These are phyloP conservation scores for Lepidium campestre DNA, from an alignment of 441 rosid genomes.

Conservation along the genomic window DNA sequence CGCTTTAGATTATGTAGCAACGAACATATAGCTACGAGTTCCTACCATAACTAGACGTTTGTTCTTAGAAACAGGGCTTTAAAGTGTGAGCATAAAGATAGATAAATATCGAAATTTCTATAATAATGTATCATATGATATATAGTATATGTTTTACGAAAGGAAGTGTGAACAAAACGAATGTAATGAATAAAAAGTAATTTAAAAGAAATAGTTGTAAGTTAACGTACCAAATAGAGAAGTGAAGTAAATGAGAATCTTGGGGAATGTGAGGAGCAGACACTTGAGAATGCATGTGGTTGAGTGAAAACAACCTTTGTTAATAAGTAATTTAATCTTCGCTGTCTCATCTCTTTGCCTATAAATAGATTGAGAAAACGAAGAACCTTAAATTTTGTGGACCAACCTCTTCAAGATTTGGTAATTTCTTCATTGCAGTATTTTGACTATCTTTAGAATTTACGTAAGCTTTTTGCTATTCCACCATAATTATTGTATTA, in stretches of 20 bases:
- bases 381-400: slow-evolving; percentile 61
- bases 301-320: slow-evolving; percentile 63
- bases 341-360: slow-evolving; percentile 50
- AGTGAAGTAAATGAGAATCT: slow-evolving; percentile 19
- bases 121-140: background rate
- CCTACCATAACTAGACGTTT: too few species aligned
- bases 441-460: slow-evolving; percentile 42
- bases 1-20: too few species aligned
- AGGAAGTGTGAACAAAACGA: slow-evolving; percentile 17
- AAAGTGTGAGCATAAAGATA: slow-evolving; percentile 2
- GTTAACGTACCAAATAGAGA: slow-evolving; percentile 24
- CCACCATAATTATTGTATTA: background rate
- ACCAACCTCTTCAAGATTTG: slow-evolving; percentile 36
- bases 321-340: slow-evolving; percentile 48
- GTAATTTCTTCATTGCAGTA: slow-evolving; percentile 52
- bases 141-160: background rate
- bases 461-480: slow-evolving; percentile 26
- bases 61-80: too few species aligned
- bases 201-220: background rate
- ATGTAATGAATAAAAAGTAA: background rate
- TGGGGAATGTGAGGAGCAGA: slow-evolving; percentile 32
- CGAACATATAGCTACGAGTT: too few species aligned
- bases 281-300: slow-evolving; percentile 69
- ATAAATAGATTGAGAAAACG: slow-evolving; percentile 39
- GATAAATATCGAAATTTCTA: background rate